Base-by-base conservation (phyloP, 495 filamentous ascomycete species). In the Eremomyces bilateralis region DNA sequence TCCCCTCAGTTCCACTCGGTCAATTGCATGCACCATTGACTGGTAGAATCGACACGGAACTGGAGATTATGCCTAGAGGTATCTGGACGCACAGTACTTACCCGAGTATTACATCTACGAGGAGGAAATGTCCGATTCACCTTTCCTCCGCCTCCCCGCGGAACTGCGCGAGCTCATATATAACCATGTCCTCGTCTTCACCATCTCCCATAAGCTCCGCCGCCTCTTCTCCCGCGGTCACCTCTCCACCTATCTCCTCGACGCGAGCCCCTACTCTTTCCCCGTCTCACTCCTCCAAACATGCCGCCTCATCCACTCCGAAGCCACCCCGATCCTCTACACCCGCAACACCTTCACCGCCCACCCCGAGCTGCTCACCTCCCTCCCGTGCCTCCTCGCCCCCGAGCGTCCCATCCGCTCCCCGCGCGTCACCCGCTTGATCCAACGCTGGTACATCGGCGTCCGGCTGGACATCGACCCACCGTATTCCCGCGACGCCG, bases 161-260 rank as follows among this genome's bases (percentile, higher is more conserved):
- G 63, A 67, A 39, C 50, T 69, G 33, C 58, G 64, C 31, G 58
- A 61, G 39, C 44, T 60, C 29, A 63, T 67, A 31, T 64, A 66
- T 52, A 33, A 34, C 13, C 38, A 56, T 38, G 55, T 64, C 3
- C 57, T 67, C 8, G n/a, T n/a, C n/a, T n/a, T n/a, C n/a, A n/a
- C n/a, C n/a, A n/a, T n/a, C n/a, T n/a, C n/a, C n/a, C 24, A 28
- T 13, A 8, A 8, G 24, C 31, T 22, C 35, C 18, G 43, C 47
- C 13, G 31, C 27, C 12, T 33, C 42, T 15, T n/a, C 33, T 34
- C 22, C 39, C 39, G 15, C 40, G 8, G 4, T 33, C n/a, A 37
- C 39, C n/a, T n/a, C n/a, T n/a, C n/a, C n/a, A n/a, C n/a, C n/a
- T n/a, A n/a, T n/a, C n/a, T n/a, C n/a, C n/a, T n/a, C n/a, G n/a